These are phyloP conservation scores for Apiotrichum mycotoxinovorans DNA, from an alignment of 1,284 basidiomycete genomes.

Conservation along the genomic window DNA sequence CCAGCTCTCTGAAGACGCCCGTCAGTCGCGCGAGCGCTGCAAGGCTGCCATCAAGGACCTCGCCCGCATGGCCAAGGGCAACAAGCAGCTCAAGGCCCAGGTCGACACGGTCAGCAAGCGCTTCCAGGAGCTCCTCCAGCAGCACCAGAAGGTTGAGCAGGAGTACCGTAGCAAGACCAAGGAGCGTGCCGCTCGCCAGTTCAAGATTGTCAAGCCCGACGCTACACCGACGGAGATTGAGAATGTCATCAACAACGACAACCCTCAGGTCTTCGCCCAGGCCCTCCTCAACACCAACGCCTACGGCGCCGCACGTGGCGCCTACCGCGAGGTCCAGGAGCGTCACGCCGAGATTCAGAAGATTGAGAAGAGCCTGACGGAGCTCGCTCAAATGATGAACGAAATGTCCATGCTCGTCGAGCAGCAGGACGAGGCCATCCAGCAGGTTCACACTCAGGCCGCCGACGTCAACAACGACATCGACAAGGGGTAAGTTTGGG, in stretches of 20 bases:
- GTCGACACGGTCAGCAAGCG: slow-evolving; percentile 56
- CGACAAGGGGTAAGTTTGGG: slow-evolving; percentile 61
- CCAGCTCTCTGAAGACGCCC: slow-evolving; percentile 71
- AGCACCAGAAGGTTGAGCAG: slow-evolving; percentile 83
- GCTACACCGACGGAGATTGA: slow-evolving; percentile 78
- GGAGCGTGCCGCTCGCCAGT: slow-evolving; percentile 91
- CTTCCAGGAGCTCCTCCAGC: slow-evolving; percentile 53
- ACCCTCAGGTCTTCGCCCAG: slow-evolving; percentile 80
- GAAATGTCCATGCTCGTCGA: slow-evolving; percentile 80
- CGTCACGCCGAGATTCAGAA: slow-evolving; percentile 81
- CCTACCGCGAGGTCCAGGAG: slow-evolving; percentile 85
- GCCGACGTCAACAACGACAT: slow-evolving; percentile 64
- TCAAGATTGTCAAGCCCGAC: slow-evolving; percentile 92
- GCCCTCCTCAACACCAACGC: slow-evolving; percentile 78
- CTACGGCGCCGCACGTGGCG: slow-evolving; percentile 77
- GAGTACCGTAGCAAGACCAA: slow-evolving; percentile 89
- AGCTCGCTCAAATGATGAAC: slow-evolving; percentile 82
- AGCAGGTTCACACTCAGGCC: slow-evolving; percentile 62
- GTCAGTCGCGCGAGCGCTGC: slow-evolving; percentile 66
- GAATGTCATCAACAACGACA: slow-evolving; percentile 70
- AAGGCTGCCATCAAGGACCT: slow-evolving; percentile 75
- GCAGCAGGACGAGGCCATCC: slow-evolving; percentile 73
- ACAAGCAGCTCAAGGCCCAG: slow-evolving; percentile 77
- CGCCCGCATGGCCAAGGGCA: slow-evolving; percentile 71
- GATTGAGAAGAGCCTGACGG: slow-evolving; percentile 81